phyloP scores from a whole-genome alignment of 805 yeast genomes.

The Danielozyma ontarioensis region DNA sequence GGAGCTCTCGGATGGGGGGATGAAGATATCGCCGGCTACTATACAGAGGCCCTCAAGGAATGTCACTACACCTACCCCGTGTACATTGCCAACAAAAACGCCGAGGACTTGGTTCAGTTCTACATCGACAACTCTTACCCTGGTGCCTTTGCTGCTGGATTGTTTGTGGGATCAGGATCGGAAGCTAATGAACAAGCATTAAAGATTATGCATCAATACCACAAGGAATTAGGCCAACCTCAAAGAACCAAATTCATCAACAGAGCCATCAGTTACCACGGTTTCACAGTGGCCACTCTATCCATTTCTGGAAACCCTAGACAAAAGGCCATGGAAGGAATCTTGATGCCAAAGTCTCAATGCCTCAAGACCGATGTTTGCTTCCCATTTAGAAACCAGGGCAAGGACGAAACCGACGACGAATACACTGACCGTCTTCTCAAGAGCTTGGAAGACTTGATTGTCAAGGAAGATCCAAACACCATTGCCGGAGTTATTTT shows the following conservation, averaged over 20 bases:
- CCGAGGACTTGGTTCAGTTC: slow-evolving; percentile 22
- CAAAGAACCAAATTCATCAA: slow-evolving; percentile 19
- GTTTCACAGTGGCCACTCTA: slow-evolving; percentile 22
- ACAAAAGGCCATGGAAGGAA: slow-evolving; percentile 15
- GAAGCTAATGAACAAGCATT: slow-evolving; percentile 26
- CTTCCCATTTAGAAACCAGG: slow-evolving; percentile 25
- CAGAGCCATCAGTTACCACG: slow-evolving; percentile 24
- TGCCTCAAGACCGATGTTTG: slow-evolving; percentile 17
- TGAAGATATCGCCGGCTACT: slow-evolving; percentile 14
- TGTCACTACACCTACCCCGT: slow-evolving; percentile 21
- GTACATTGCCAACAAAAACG: slow-evolving; percentile 15
- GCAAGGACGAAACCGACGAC: slow-evolving; percentile 16
- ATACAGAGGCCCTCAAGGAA: slow-evolving; percentile 16
- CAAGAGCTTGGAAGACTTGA: slow-evolving; percentile 17
- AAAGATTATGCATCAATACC: slow-evolving; percentile 22
- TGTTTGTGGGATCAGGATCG: slow-evolving; percentile 31
- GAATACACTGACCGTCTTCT: slow-evolving; percentile 17
- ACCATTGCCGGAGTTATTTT: slow-evolving; percentile 21
- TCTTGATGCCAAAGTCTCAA: slow-evolving; percentile 12
- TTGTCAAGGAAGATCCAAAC: slow-evolving; percentile 21
- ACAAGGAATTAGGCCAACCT: slow-evolving; percentile 18
- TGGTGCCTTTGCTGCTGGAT: slow-evolving; percentile 39
- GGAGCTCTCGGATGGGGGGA: slow-evolving; percentile 32
- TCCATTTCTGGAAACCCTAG: slow-evolving; percentile 17
- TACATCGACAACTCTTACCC: slow-evolving; percentile 34